Base-by-base conservation (phyloP, 1,284 basidiomycete species). In the Heterobasidion occidentale region DNA sequence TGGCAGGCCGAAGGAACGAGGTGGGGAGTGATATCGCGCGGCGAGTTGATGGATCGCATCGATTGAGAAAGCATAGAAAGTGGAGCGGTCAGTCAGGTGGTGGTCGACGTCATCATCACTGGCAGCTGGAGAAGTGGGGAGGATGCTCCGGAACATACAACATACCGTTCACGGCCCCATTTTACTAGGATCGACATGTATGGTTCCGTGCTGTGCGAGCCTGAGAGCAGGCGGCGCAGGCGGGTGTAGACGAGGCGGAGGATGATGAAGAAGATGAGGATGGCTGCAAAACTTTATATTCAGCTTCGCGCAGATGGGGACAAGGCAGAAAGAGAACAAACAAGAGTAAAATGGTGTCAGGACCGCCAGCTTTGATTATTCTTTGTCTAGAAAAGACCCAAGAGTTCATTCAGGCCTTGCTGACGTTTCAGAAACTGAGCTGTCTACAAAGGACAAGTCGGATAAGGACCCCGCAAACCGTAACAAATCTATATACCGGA, bases 121-220 rank as follows among this genome's bases (percentile, higher is more conserved):
- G 27, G 20, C 46, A 38, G 15, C 11, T 20, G 12, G 36, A 27
- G 46, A 44, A 34, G 38, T 36, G 44, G 44, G 17, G 14, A 17
- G 6, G 44, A 45, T 45, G 14, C 44, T 14, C 17, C 17, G 44
- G 44, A 45, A 48, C 27, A 27, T 6, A 27, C 11, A 8, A 67
- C 69, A 59, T 57, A 76, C 74, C 76, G 75, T 67, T 86, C 82
- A 59, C 75, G 76, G 47, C 76, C 80, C 83, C 84, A 88, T 69
- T 85, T 84, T 61, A 87, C 77, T 57, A 52, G 61, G 38, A 62
- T 47, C 5, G 56, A 76, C 75, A 62, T 86, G 55, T 61, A 48
- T 49, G 7, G n/a, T 57, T 59, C 34, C 27, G 27, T 7, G 50
- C 6, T 15, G 20, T 27, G 36, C 36, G 19, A 27, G 61, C 62